These are phyloP conservation scores for Gnomoniopsis sp. DNA, from an alignment of 2,329 filamentous ascomycete species.

Conservation along the genomic window DNA sequence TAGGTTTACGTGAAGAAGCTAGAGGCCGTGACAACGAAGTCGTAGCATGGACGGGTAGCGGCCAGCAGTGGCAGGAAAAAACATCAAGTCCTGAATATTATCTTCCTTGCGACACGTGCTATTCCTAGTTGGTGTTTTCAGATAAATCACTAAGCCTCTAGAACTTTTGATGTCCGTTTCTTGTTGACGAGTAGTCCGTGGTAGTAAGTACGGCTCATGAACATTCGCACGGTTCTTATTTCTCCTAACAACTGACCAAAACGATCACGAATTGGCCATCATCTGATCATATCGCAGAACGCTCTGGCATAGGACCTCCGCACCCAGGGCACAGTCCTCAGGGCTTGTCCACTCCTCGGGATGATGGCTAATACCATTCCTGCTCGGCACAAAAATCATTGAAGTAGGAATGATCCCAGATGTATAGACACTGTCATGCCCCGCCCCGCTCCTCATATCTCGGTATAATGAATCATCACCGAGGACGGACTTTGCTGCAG, in stretches of 20 bases:
- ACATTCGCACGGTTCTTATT: not conserved
- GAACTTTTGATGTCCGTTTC: too few relatives aligned
- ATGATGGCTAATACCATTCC: constrained; percentile 61
- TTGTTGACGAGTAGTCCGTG: too few relatives aligned
- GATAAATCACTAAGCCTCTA: too few relatives aligned
- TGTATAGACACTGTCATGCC: constrained; percentile 55
- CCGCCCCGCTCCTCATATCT: constrained; percentile 39
- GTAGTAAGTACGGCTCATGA: too few relatives aligned
- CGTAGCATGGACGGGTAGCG: too few relatives aligned
- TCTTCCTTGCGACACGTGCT: too few relatives aligned
- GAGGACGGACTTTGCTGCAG: constrained; percentile 55
- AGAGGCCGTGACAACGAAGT: too few relatives aligned
- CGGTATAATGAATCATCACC: constrained; percentile 40
- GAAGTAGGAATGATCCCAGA: constrained; percentile 57
- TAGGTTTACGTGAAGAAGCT: too few relatives aligned
- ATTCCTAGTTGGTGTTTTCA: too few relatives aligned
- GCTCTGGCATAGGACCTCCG: constrained; percentile 44
- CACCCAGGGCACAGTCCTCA: constrained; percentile 56
- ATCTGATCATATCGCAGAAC: constrained; percentile 35
- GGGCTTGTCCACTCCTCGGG: constrained; percentile 59
- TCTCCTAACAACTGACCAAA: not conserved
- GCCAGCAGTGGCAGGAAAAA: too few relatives aligned
- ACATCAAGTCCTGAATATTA: too few relatives aligned
- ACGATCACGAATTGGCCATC: not conserved
- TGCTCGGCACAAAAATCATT: constrained; percentile 66